Conservation (phyloP, 805 yeast species). For the Lipomyces sp. region DNA sequence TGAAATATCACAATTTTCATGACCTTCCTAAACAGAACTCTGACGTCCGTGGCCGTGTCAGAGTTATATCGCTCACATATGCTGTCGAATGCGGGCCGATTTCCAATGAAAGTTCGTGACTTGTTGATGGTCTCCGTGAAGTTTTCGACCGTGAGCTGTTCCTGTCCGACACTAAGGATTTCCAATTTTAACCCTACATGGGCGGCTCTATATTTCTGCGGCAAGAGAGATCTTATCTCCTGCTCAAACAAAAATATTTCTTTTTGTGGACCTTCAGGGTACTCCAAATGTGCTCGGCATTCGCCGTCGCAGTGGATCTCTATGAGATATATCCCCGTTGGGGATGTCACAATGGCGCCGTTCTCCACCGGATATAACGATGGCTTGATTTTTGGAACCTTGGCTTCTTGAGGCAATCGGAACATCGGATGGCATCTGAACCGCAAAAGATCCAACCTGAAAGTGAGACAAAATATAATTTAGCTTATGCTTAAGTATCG, state of each 20-base stretch:
- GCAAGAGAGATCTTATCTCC: constrained; percentile 43
- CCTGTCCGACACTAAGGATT: constrained; percentile 58
- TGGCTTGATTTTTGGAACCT: constrained; percentile 43
- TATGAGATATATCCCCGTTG: constrained; percentile 68
- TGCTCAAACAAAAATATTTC: constrained; percentile 50
- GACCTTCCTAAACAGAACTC: constrained; percentile 34
- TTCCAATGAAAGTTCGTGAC: constrained; percentile 4
- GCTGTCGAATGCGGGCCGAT: constrained; percentile 24
- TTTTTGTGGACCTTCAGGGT: constrained; percentile 57
- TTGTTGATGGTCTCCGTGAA: constrained; percentile 39
- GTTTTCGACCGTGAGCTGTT: constrained; percentile 52
- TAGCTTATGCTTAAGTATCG: too few relatives aligned
- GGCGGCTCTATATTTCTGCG: constrained; percentile 36
- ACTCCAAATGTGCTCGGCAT: constrained; percentile 60
- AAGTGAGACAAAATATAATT: background rate
- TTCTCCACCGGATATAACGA: constrained; percentile 47
- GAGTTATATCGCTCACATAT: background rate
- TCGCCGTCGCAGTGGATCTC: constrained; percentile 62
- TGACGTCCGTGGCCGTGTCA: background rate
- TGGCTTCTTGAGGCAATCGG: constrained; percentile 59
- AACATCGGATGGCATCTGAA: constrained; percentile 81
- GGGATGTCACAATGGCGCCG: constrained; percentile 50
- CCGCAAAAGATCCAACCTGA: constrained; percentile 61
- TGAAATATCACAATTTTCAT: constrained; percentile 61
- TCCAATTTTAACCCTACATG: constrained; percentile 49